Conservation (phyloP, 2,329 filamentous ascomycete genomes). For the Trichoderma sp. region DNA sequence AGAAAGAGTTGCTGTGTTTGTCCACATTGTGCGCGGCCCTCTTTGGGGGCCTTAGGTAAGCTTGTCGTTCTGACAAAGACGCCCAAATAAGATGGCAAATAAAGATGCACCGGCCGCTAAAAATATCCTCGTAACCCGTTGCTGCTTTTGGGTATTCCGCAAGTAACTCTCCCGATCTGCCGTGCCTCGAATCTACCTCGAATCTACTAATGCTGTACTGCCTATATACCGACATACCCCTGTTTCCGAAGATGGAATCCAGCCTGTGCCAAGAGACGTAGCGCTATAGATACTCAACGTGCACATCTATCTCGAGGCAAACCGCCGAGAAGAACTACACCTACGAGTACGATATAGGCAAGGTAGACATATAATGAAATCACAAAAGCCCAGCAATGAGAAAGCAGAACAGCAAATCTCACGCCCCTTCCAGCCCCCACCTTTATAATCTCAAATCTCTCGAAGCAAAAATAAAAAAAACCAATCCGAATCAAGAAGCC, state of each 20-base stretch:
- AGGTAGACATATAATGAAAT: background rate
- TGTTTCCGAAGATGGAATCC: background rate
- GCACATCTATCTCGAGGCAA: background rate
- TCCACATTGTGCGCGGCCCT: background rate
- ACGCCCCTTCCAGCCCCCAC: background rate
- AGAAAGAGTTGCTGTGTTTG: background rate
- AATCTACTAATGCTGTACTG: background rate
- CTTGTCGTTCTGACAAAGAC: background rate
- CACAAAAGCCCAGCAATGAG: background rate
- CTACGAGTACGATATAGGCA: background rate
- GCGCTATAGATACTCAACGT: background rate
- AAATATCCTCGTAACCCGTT: background rate
- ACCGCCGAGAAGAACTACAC: background rate
- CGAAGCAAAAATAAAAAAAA: background rate
- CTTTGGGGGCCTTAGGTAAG: background rate
- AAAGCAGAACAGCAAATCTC: background rate
- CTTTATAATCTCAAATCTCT: background rate
- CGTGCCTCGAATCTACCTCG: background rate
- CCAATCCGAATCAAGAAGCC: background rate
- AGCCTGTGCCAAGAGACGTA: background rate
- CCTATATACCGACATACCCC: background rate
- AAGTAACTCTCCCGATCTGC: background rate
- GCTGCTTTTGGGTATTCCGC: background rate
- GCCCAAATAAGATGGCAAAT: background rate
- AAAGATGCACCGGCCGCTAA: background rate